Percentiles rank a stretch among this genome's conserved stretches.
Evolutionary conservation across 495 filamentous ascomycete genomes (phyloP).

Genomic region (Acidomyces sp.): DNA sequence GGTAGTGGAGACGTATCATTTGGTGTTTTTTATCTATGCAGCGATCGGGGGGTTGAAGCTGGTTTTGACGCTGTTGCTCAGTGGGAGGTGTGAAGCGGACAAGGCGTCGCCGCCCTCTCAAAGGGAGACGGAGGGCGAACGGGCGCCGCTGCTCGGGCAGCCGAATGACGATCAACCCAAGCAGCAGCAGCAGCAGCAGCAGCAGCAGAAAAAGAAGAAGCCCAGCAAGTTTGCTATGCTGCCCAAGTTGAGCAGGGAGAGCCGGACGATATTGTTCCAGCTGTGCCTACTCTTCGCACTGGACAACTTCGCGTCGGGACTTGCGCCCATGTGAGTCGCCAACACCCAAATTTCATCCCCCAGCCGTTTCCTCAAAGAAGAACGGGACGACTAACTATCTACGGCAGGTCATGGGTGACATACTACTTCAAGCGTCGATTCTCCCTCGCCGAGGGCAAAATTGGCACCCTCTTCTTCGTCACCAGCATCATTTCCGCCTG

Average conservation of each 20-base stretch:
- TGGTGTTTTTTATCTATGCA: conserved; percentile 61
- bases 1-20: conserved; percentile 46
- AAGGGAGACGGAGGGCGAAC: conserved; percentile 13
- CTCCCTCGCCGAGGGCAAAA: conserved; percentile 46
- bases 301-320: conserved; percentile 64
- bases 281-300: conserved; percentile 64
- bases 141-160: conserved; percentile 37
- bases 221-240: background rate
- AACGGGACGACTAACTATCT: background rate
- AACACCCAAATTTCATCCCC: no score
- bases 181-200: no score
- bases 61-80: conserved; percentile 46
- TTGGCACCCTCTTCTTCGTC: conserved; percentile 56
- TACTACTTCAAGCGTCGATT: conserved; percentile 74
- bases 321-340: conserved; percentile 42
- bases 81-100: conserved; percentile 42
- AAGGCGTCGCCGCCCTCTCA: conserved; percentile 13
- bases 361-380: no score
- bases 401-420: conserved; percentile 47
- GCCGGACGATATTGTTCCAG: conserved; percentile 48
- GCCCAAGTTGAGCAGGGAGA: conserved; percentile 20
- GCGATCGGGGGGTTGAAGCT: conserved; percentile 54
- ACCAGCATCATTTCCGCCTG: conserved; percentile 51
- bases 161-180: conserved; percentile 1
- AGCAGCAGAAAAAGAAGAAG: conserved; percentile 2